Percentiles rank a stretch among this genome's conserved stretches.
Conservation (phyloP, 2,329 filamentous ascomycete genomes). For the Pseudocercospora vitis region DNA sequence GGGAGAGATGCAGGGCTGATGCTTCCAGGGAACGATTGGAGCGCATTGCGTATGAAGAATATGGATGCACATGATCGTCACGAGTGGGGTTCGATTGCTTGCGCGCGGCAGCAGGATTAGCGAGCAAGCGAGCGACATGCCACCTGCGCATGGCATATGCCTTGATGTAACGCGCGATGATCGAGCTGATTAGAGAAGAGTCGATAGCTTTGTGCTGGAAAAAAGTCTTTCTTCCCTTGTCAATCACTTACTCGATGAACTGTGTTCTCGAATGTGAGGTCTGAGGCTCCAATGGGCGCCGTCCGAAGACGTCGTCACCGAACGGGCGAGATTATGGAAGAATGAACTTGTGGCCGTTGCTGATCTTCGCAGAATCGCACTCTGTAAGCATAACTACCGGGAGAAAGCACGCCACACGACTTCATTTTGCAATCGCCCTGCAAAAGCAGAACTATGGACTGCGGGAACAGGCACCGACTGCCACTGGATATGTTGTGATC, state of each 20-base stretch:
- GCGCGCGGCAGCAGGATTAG: background rate
- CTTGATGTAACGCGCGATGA: constrained; percentile 4
- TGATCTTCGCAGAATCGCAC: too few species aligned
- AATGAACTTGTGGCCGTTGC: too few species aligned
- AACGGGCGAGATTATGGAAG: too few species aligned
- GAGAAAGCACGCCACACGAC: too few species aligned
- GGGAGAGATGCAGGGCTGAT: background rate
- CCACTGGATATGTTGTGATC: too few species aligned
- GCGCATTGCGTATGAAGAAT: constrained; percentile 5
- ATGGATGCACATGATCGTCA: constrained; percentile 6
- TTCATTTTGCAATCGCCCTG: too few species aligned
- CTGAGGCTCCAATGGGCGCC: too few species aligned
- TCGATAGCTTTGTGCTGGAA: constrained; percentile 6
- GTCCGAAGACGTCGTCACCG: too few species aligned
- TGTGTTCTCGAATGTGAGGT: too few species aligned
- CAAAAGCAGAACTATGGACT: too few species aligned
- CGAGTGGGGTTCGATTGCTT: background rate
- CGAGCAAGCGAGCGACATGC: background rate
- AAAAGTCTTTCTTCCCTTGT: background rate
- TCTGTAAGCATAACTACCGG: too few species aligned
- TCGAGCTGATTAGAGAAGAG: constrained; percentile 7
- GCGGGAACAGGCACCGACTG: too few species aligned
- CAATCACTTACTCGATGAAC: background rate
- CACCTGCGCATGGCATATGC: background rate
- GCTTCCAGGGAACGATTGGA: constrained; percentile 5